phyloP scores from a whole-genome alignment of 495 filamentous ascomycete genomes.

The Penicillium fimorum region DNA sequence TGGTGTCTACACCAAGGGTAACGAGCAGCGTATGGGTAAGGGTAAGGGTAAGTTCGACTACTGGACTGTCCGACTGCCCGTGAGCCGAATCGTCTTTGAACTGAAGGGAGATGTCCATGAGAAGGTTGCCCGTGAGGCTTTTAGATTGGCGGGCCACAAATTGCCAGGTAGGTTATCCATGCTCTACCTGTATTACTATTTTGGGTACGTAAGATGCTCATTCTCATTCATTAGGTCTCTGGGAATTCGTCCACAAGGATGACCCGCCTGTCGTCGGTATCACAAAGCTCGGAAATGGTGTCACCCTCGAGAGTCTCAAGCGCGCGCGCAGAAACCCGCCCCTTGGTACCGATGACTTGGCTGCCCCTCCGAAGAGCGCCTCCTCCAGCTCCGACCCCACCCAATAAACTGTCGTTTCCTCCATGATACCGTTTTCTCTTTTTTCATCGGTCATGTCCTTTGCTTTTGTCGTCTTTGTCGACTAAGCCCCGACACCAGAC shows the following conservation, averaged over 20 bases:
- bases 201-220: constrained; percentile 21
- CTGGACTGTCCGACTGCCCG: constrained; percentile 84
- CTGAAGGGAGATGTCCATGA: constrained; percentile 90
- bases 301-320: constrained; percentile 77
- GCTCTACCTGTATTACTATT: neutral
- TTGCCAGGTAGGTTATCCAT: constrained; percentile 71
- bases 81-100: constrained; percentile 89
- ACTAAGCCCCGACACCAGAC: constrained; percentile 54
- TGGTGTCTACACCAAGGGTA: constrained; percentile 91
- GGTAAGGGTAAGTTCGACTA: constrained; percentile 97
- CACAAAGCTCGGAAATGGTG: constrained; percentile 81
- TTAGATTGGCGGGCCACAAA: constrained; percentile 91
- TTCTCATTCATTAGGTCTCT: constrained; percentile 62
- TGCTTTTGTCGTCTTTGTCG: constrained; percentile 12
- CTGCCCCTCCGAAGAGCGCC: constrained; percentile 35
- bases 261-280: constrained; percentile 87
- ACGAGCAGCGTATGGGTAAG: constrained; percentile 98
- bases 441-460: constrained; percentile 12
- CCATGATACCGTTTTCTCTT: constrained; percentile 13
- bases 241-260: constrained; percentile 92
- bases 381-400: constrained; percentile 40
- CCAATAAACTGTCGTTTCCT: constrained; percentile 33
- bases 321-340: constrained; percentile 68
- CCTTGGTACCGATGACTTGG: constrained; percentile 36
- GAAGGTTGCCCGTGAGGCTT: constrained; percentile 89